A percentile compares a stretch with the other conserved stretches of the same genome.
These are phyloP conservation scores for Chlorella variabilis DNA, from an alignment of 163 green algal genomes.

Conservation along the genomic window DNA sequence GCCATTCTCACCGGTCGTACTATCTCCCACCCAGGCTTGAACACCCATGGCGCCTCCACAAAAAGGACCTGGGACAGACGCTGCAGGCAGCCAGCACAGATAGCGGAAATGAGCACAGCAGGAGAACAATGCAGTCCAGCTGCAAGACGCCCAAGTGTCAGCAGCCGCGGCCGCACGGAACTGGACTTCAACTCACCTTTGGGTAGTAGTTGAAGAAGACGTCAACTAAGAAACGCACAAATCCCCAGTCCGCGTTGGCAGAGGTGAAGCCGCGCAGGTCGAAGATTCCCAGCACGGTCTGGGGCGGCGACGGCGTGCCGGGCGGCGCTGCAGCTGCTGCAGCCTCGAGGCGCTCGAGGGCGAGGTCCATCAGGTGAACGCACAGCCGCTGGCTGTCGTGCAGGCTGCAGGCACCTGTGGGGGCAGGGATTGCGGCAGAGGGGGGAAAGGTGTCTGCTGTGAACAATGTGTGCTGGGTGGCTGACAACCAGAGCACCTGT, in stretches of 20 bases:
- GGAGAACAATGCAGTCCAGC: neutral
- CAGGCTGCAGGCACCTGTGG: slow-evolving; percentile 45
- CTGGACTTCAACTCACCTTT: slow-evolving; percentile 32
- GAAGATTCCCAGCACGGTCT: slow-evolving; percentile 85
- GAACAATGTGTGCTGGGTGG: too few relatives aligned
- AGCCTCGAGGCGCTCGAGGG: slow-evolving; percentile 54
- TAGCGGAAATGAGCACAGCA: too few relatives aligned
- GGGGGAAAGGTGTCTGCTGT: neutral
- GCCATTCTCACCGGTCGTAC: slow-evolving; percentile 28
- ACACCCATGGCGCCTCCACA: slow-evolving; percentile 89
- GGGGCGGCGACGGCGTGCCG: neutral
- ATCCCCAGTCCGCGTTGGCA: slow-evolving; percentile 82
- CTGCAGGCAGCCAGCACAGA: slow-evolving; percentile 6
- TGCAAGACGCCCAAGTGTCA: too few relatives aligned
- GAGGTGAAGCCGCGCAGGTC: slow-evolving; percentile 74
- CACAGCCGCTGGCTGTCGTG: slow-evolving; percentile 71
- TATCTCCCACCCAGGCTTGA: slow-evolving; percentile 74
- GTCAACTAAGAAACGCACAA: slow-evolving; percentile 84
- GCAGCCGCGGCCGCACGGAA: too few relatives aligned
- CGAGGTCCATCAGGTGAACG: slow-evolving; percentile 63
- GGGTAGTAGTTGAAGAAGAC: slow-evolving; percentile 78
- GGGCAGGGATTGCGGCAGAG: too few relatives aligned
- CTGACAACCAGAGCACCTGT: too few relatives aligned
- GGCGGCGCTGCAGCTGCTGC: neutral
- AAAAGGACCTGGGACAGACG: slow-evolving; percentile 87